phyloP scores from a whole-genome alignment of 495 filamentous ascomycete species.

The Niebla homalea region DNA sequence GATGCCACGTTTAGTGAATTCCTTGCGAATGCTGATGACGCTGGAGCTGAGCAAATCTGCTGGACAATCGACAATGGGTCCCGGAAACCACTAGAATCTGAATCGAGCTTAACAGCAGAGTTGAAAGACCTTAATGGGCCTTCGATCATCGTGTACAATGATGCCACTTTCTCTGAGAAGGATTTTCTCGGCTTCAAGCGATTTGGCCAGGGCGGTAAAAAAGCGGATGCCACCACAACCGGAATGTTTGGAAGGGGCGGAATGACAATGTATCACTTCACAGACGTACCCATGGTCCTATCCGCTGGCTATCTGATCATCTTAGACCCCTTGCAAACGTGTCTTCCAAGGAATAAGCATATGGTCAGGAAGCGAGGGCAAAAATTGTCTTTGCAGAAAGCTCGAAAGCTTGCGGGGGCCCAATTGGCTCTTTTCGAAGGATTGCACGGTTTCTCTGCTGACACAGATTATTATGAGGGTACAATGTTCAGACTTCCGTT shows the following conservation, averaged over 20 bases:
- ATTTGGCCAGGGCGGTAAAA: conserved; percentile 29
- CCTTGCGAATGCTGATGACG: conserved; percentile 33
- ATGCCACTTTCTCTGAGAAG: conserved; percentile 23
- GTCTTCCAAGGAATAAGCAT: conserved; percentile 18
- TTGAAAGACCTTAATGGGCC: conserved; percentile 23
- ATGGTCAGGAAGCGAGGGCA: conserved; percentile 8
- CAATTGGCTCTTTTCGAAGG: conserved; percentile 30
- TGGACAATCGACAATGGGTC: conserved; percentile 25
- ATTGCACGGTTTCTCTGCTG: conserved; percentile 18
- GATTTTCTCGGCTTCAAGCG: conserved; percentile 28
- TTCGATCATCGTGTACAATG: conserved; percentile 27
- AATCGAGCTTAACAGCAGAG: conserved; percentile 16
- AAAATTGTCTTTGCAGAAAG: conserved; percentile 12
- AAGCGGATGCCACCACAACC: conserved; percentile 20
- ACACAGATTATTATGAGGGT: conserved; percentile 21
- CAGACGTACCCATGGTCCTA: conserved; percentile 29
- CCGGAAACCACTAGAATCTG: not conserved
- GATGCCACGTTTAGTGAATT: conserved; percentile 30
- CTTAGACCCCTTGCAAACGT: conserved; percentile 26
- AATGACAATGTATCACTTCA: conserved; percentile 35
- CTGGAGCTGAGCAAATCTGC: conserved; percentile 20
- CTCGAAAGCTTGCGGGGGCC: conserved; percentile 10
- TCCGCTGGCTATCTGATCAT: conserved; percentile 26
- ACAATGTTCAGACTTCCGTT: conserved; percentile 32
- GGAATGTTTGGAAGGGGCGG: conserved; percentile 32